Evolutionary conservation across 139 green algal genomes (phyloP), one percentile per base, ranked within the genome.

Genomic region (Pseudopediastrum boryanum): DNA sequence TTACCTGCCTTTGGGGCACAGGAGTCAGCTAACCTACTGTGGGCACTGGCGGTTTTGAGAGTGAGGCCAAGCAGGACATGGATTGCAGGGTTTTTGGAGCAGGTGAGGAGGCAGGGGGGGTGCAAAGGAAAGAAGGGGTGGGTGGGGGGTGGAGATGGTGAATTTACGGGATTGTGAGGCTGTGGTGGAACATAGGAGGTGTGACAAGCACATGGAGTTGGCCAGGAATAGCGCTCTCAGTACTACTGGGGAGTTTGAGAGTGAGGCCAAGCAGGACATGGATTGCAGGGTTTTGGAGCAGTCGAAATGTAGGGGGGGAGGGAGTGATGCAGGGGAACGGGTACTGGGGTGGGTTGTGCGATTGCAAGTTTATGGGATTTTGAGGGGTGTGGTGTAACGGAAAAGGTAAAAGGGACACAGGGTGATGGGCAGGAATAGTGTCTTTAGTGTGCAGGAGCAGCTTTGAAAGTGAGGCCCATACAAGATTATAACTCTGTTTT

Each of bases 31-130:
- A 78, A 75, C 51, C 43, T 56, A 43, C n/a, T 78, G 35, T 83
- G 71, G 71, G 51, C 68, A 31, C 67, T 83, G 13, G 76, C 76
- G 21, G 25, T 38, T 39, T 44, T 86, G 44, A 44, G 52, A 13
- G 38, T 76, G 23, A 19, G 62, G 42, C 82, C 82, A 3, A 64
- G 48, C 8, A 35, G 9, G 4, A 54, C n/a, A 7, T 86, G 82
- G 82, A 10, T 86, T 54, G n/a, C 8, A 25, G 71, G 81, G 54
- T 86, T 86, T 12, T 13, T 79, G 46, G 44, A 43, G 29, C 76
- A 83, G 71, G 76, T 81, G 44, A n/a, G n/a, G n/a, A n/a, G n/a
- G n/a, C n/a, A n/a, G n/a, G n/a, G n/a, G n/a, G n/a, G n/a, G n/a
- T n/a, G n/a, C n/a, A n/a, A n/a, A n/a, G n/a, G n/a, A n/a, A n/a